phyloP scores from a whole-genome alignment of 768 basidiomycete genomes.

The Leucogyrophana mollusca region DNA sequence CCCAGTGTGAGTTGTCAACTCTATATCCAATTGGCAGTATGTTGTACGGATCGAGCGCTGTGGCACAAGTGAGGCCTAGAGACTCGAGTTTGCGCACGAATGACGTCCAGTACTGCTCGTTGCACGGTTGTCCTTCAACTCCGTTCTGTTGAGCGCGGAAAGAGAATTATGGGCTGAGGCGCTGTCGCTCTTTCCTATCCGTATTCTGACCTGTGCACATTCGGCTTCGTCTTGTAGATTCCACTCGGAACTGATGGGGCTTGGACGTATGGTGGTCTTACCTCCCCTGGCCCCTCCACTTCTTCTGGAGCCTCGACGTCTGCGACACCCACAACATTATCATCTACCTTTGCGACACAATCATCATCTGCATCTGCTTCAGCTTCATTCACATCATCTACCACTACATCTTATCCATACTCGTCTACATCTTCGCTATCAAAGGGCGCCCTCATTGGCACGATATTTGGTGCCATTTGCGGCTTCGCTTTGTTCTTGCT shows the following conservation, averaged over 20 bases:
- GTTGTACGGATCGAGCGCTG: not conserved
- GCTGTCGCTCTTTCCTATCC: not conserved
- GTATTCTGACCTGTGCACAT: conserved; percentile 1
- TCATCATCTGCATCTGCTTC: conserved; percentile 32
- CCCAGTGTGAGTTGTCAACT: conserved; percentile 61
- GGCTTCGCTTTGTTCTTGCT: conserved; percentile 60
- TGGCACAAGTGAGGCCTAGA: not conserved
- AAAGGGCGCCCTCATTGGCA: conserved; percentile 30
- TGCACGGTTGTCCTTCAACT: not conserved
- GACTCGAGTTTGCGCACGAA: not conserved
- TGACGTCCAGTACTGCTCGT: conserved; percentile 1
- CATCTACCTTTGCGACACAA: conserved; percentile 22
- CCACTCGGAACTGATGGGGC: conserved; percentile 61
- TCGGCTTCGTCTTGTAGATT: conserved; percentile 45
- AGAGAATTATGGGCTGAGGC: too few species aligned
- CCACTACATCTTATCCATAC: conserved; percentile 17
- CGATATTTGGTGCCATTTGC: conserved; percentile 50
- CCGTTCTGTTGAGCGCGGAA: not conserved
- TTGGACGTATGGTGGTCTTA: conserved; percentile 76
- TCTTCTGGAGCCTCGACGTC: conserved; percentile 16
- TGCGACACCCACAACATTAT: conserved; percentile 20
- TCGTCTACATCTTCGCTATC: conserved; percentile 27
- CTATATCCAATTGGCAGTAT: not conserved
- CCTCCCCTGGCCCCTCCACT: conserved; percentile 51
- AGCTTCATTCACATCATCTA: conserved; percentile 25